Conservation (phyloP, 1,284 basidiomycete genomes). For the Phenoliferia sp. region DNA sequence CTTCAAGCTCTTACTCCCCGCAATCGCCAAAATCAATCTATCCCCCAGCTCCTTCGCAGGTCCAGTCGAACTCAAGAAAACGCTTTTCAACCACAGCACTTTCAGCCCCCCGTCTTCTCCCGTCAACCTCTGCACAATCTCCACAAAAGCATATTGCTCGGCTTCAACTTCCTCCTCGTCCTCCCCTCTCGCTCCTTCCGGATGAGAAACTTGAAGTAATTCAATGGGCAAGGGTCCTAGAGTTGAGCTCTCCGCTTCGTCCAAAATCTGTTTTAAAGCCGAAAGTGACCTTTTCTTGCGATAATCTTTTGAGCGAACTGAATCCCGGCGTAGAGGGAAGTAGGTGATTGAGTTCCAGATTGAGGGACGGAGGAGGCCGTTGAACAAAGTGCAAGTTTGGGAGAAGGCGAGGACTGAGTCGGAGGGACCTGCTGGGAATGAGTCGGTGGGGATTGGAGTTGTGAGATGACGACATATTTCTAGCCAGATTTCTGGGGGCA, state of each 20-base stretch:
- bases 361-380: conserved; percentile 12
- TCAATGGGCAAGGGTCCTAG: not conserved
- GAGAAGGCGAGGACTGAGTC: conserved; percentile 35
- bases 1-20: not conserved
- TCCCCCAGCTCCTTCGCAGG: not conserved
- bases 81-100: conserved; percentile 21
- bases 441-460: conserved; percentile 3
- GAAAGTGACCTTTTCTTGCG: not conserved
- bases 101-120: not conserved
- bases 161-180: not conserved
- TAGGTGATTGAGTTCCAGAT: conserved; percentile 13
- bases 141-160: not conserved
- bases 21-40: conserved; percentile 7
- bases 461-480: conserved; percentile 23
- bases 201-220: not conserved
- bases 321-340: not conserved
- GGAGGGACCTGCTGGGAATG: conserved; percentile 24
- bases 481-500: conserved; percentile 34
- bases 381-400: conserved; percentile 30
- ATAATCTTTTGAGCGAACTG: not conserved
- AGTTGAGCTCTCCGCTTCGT: not conserved
- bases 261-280: not conserved
- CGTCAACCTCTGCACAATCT: not conserved
- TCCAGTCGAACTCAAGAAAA: not conserved
- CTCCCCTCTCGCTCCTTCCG: not conserved